Base-by-base conservation (phyloP, 495 filamentous ascomycete genomes). In the Penicillium simplicissimum region DNA sequence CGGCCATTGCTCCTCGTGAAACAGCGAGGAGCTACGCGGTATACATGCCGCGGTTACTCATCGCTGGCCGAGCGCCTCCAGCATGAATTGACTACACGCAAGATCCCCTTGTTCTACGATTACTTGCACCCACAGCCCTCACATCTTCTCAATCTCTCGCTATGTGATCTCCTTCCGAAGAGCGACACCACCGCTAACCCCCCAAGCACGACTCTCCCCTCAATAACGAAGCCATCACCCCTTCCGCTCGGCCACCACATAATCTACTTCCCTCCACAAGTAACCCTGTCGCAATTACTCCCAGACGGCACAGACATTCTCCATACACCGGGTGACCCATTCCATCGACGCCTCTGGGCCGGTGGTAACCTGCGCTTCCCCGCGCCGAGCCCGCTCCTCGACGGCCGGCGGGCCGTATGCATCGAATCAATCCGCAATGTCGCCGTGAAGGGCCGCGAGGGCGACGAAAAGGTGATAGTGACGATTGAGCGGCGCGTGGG, bases 311-410 rank as follows among this genome's bases (percentile, higher is more conserved):
- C 89, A 0, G 91, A 95, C 66, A 77, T 76, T 5, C 76, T 85
- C 9, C 90, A 92, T 61, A 84, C 76, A 38, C 91, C 92, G 0
- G 88, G 88, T 1, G 52, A 56, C 1, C 86, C 88, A 3, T 93
- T 87, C 59, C 79, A 78, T 43, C 79, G 88, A 42, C 84, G 91
- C n/a, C 81, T 96, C 72, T 96, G 91, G 91, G 89, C 88, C 36
- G 91, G 90, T 10, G 91, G 90, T 1, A 74, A 73, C 40, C 63
- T 75, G 35, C 71, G 61, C 59, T 81, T 75, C 58, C 66, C 69
- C 11, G 67, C 45, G 15, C 45, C 40, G 38, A 54, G 53, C n/a
- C 67, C 74, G 25, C 35, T 62, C 9, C 68, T 90, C 9, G 77
- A 88, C 64, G 83, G 80, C 28, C 63, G 73, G 35, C 68, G 78